Evolutionary conservation across 108 stramenopile species (phyloP), one percentile per base, ranked within the genome.

Genomic region (Cyclotella distinguenda): DNA sequence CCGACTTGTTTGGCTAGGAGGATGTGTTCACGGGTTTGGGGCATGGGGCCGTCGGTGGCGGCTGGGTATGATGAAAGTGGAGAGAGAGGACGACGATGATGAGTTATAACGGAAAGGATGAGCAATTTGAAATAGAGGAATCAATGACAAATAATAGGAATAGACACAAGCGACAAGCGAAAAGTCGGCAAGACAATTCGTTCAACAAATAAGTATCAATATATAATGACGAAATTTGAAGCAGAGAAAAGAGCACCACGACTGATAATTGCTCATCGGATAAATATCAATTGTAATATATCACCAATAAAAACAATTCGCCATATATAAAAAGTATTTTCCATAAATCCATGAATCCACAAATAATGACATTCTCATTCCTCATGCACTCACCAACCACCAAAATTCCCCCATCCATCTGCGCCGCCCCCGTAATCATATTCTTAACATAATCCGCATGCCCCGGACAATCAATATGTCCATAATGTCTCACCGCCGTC

Each of bases 361-460:
- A n/a, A n/a, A n/a, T n/a, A n/a, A n/a, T n/a, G n/a, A n/a, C n/a
- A n/a, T n/a, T n/a, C n/a, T n/a, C n/a, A n/a, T 28, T 31, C 53
- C n/a, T 31, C 21, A 31, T 55, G 4, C 25, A 34, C 70, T 71
- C 51, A 71, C 70, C 96, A 35, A 99, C 99, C 31, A 98, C 97
- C 51, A 99, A 75, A 63, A 99, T 99, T 26, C 80, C 99, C 49
- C 99, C 99, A 68, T 99, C 99, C 99, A 99, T 99, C 79, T 98
- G 97, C 21, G 98, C 97, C 12, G 98, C 98, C 23, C 98, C 98
- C 3, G 98, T 99, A 82, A 99, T 99, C 97, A 99, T 98, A 80
- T 99, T 99, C 82, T 99, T 99, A 34, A 99, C 98, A 80, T 99
- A 99, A 90, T 99, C 98, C 6, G 98, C 98, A 83, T 99, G 98